Evolutionary conservation across 306 rosid genomes (phyloP), one percentile per base, ranked within the genome.

Genomic region (Benincasa hispida): DNA sequence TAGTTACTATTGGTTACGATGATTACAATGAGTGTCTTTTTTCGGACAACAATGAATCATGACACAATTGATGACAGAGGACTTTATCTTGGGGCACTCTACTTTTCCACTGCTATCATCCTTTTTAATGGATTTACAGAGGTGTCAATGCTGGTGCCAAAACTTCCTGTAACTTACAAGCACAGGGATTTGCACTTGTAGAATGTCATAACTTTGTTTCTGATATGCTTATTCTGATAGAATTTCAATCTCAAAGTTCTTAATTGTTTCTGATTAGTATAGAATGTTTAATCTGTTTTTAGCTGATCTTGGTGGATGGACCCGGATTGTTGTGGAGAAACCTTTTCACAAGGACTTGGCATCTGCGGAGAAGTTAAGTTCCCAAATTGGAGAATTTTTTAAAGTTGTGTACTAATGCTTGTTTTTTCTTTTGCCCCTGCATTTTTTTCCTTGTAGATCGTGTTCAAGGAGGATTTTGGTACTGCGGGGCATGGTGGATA

Each of bases 401-500:
- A 8, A 24, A 11, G 30, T 75, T 22, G 30, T 75, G 27, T 57
- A 35, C 39, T 15, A 8, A 75, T 75, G 48, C 28, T 55, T 75
- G n/a, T 74, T 74, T 74, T 74, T 51, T 27, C 63, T 53, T 50
- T 18, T 28, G 17, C 17, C 27, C 63, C 32, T 74, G 4, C 39
- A 19, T 84, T 42, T 37, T 72, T 63, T 69, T 57, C 78, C 61
- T 86, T 58, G 75, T 90, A 94, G 98, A 94, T 94, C 17, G 98
- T 94, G 80, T 94, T 94, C 82, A 89, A 89, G 85, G 98, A 94
- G 88, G 92, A 94, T 91, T 94, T 94, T 82, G 98, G 98, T 81
- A 91, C 93, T 79, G 98, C 91, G 13, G 98, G 98, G 22, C 97
- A 97, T n/a, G 98, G 98, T 76, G 98, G 98, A 82, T 94, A 94